phyloP scores from a whole-genome alignment of 306 rosid species.

The Clitoria ternatea region DNA sequence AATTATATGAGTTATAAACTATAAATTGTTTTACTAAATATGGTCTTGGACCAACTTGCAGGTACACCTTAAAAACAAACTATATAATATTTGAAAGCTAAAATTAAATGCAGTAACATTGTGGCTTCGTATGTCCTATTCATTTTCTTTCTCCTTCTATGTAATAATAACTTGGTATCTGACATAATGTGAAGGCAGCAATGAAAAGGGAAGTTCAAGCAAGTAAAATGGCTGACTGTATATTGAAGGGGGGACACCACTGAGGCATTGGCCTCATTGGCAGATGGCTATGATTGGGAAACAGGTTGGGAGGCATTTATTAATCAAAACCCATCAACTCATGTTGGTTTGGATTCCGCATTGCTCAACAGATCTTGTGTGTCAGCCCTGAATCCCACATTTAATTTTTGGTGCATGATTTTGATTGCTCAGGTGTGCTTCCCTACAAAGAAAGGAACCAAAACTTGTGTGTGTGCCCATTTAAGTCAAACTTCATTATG shows the following conservation, averaged over 20 bases:
- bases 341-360: conserved; percentile 49
- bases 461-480: conserved; percentile 49
- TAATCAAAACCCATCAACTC: conserved; percentile 64
- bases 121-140: background rate
- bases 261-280: background rate
- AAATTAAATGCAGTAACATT: background rate
- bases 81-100: background rate
- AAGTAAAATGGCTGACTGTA: background rate
- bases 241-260: background rate
- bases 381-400: conserved; percentile 68
- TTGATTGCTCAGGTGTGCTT: conserved; percentile 52
- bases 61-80: background rate
- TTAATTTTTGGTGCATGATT: conserved; percentile 51
- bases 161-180: background rate
- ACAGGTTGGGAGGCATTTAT: conserved; percentile 53
- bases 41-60: too few relatives aligned
- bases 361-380: conserved; percentile 59
- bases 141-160: background rate
- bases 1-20: too few relatives aligned
- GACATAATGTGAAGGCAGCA: conserved; percentile 37
- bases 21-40: too few relatives aligned
- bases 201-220: background rate
- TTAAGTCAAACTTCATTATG: conserved; percentile 37
- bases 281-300: conserved; percentile 49
- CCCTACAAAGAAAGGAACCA: conserved; percentile 49